phyloP scores from a whole-genome alignment of 2,329 filamentous ascomycete genomes.

The Pseudofabraea citricarpa region DNA sequence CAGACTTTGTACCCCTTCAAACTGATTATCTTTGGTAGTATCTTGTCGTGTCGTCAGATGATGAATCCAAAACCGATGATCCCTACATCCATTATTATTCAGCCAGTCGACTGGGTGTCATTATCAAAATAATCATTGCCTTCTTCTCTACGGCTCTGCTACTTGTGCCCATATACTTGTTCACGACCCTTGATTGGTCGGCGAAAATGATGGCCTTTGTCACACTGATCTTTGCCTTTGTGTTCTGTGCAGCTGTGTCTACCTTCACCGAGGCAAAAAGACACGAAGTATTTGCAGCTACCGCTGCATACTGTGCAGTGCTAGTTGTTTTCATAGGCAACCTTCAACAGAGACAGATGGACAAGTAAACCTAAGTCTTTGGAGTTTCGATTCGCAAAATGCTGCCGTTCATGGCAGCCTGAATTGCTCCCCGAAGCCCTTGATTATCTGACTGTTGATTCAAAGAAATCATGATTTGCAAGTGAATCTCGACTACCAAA shows the following conservation, averaged over 20 bases:
- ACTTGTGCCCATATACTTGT: slow-evolving; percentile 16
- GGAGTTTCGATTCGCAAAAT: too few relatives aligned
- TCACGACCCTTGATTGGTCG: neutral
- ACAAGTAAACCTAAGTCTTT: neutral
- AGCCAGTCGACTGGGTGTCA: neutral
- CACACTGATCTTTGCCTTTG: slow-evolving; percentile 15
- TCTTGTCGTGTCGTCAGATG: slow-evolving; percentile 4
- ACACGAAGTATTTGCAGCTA: slow-evolving; percentile 22
- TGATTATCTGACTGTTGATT: too few relatives aligned
- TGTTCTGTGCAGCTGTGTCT: slow-evolving; percentile 12
- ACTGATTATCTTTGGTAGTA: neutral
- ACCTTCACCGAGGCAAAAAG: slow-evolving; percentile 18
- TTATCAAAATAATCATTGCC: slow-evolving; percentile 15
- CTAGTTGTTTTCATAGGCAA: slow-evolving; percentile 16
- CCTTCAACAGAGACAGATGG: slow-evolving; percentile 5
- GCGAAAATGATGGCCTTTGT: slow-evolving; percentile 7
- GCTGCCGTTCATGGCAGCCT: too few relatives aligned
- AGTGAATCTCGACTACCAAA: too few relatives aligned
- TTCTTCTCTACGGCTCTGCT: slow-evolving; percentile 12
- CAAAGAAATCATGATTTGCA: too few relatives aligned
- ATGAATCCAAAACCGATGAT: slow-evolving; percentile 3
- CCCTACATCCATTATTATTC: slow-evolving; percentile 7
- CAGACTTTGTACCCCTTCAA: neutral
- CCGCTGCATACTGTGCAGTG: slow-evolving; percentile 19
- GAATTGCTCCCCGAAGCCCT: too few relatives aligned